Evolutionary conservation across 2,329 filamentous ascomycete species (phyloP), one percentile per base, ranked within the genome.

Genomic region (Xenosphaeropsis pyriputrescens): DNA sequence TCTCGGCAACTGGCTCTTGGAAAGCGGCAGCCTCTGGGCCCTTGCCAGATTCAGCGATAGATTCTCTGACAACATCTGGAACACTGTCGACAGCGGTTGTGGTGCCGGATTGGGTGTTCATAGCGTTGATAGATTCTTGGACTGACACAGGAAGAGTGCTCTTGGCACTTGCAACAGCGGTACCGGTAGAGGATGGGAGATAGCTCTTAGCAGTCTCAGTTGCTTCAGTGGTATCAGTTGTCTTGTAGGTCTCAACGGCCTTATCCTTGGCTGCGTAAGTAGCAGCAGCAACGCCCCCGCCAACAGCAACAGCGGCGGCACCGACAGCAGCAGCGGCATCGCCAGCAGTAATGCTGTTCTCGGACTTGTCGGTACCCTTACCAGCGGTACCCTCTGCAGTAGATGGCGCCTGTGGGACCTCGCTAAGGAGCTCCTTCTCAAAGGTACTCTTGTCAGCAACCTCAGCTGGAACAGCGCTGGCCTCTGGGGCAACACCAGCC

Each of bases 21-120:
- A 76, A 79, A 39, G 71, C 70, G 29, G 80, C 72, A 26, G 84
- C 84, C 59, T 91, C 85, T 7, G 83, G 79, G 43, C 63, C 65
- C 50, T 67, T 57, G 39, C 73, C 70, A 16, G 80, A 69, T 50
- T 70, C 64, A 30, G 59, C 53, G 35, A 75, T 68, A 6, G 71
- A 74, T 47, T 72, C 62, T 57, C 70, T 70, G 14, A 77, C 73
- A 45, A 70, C 63, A 18, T 54, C 52, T 38, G 73, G 72, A 5
- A 74, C 69, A 43, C 68, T 59, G 32, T 68, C 60, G 1, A 67
- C 64, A 8, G 65, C 56, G 43, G 56, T 55, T 43, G 60, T 53
- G 46, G 64, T 60, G 52, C 64, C 62, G 35, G 55, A 52, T 34
- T 63, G 56, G 18, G 55, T 51, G 32, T 59, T 62, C 37, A 71